phyloP scores from a whole-genome alignment of 495 filamentous ascomycete genomes.

The Evernia prunastri region DNA sequence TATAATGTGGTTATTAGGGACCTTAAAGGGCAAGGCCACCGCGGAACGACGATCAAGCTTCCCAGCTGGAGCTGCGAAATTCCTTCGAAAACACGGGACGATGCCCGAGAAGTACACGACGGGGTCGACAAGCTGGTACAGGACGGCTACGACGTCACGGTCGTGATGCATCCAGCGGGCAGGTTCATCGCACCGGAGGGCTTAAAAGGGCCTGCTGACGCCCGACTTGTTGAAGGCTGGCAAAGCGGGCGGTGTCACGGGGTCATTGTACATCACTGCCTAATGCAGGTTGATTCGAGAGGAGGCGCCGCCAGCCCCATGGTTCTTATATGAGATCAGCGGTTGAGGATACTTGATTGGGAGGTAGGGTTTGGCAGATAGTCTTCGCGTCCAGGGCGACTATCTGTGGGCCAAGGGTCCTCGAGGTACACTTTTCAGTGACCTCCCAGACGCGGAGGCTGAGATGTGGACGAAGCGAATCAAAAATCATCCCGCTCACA shows the following conservation, averaged over 20 bases:
- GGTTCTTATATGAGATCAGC: background rate
- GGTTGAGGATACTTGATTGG: background rate
- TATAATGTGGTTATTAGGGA: too few species aligned
- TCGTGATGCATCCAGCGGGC: constrained; percentile 35
- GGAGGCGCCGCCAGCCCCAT: background rate
- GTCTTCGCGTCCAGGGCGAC: background rate
- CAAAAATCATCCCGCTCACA: background rate
- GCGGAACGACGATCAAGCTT: too few species aligned
- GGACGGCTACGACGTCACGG: constrained; percentile 28
- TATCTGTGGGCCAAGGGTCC: background rate
- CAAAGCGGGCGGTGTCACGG: too few species aligned
- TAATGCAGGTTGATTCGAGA: background rate
- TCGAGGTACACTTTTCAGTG: background rate
- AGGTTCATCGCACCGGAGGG: constrained; percentile 34
- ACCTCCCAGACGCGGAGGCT: constrained; percentile 2
- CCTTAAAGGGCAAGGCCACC: too few species aligned
- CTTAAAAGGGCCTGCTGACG: constrained; percentile 26
- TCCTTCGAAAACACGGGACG: too few species aligned
- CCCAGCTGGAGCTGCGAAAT: too few species aligned
- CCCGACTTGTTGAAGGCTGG: background rate
- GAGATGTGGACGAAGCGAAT: background rate
- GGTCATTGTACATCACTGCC: background rate
- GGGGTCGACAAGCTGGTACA: constrained; percentile 21
- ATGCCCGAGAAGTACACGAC: constrained; percentile 23
- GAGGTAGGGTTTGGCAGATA: background rate